Conservation (phyloP, 2,329 filamentous ascomycete species). For the Pseudocercospora fijiensis region DNA sequence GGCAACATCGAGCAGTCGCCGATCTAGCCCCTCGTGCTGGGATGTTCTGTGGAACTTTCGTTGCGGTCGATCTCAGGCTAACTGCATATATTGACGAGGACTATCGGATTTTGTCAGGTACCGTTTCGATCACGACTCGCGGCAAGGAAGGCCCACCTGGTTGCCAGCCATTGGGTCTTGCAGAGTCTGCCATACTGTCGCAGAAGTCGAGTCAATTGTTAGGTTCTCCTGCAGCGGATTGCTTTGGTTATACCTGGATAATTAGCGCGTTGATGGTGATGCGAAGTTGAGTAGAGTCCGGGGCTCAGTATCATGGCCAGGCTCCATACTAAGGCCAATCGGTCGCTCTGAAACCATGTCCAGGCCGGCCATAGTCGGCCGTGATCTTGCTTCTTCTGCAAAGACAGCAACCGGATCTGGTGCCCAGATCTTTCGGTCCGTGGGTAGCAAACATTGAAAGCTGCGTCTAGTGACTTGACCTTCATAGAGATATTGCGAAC, state of each 20-base stretch:
- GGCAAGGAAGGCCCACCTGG: not conserved
- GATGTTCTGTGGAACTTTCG: not conserved
- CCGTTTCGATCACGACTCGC: constrained; percentile 1
- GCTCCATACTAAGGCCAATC: not conserved
- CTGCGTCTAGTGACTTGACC: not conserved
- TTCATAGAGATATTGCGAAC: not conserved
- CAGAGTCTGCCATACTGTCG: not conserved
- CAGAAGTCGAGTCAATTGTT: not conserved
- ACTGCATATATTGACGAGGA: constrained; percentile 3
- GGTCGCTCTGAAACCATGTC: not conserved
- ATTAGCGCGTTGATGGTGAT: not conserved
- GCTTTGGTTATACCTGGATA: not conserved
- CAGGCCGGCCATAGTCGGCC: not conserved
- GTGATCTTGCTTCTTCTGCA: not conserved
- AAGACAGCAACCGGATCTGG: not conserved
- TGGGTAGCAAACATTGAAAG: not conserved
- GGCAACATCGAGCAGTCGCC: not conserved
- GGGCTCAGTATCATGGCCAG: not conserved
- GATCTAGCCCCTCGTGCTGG: not conserved
- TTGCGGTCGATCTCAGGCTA: not conserved
- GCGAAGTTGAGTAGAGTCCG: not conserved
- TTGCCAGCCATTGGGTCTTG: not conserved
- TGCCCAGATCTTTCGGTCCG: not conserved
- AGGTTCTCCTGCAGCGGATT: not conserved
- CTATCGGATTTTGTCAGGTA: not conserved